Evolutionary conservation across 2,329 filamentous ascomycete genomes (phyloP), one percentile per base, ranked within the genome.

Genomic region (Metarhizium robertsii): DNA sequence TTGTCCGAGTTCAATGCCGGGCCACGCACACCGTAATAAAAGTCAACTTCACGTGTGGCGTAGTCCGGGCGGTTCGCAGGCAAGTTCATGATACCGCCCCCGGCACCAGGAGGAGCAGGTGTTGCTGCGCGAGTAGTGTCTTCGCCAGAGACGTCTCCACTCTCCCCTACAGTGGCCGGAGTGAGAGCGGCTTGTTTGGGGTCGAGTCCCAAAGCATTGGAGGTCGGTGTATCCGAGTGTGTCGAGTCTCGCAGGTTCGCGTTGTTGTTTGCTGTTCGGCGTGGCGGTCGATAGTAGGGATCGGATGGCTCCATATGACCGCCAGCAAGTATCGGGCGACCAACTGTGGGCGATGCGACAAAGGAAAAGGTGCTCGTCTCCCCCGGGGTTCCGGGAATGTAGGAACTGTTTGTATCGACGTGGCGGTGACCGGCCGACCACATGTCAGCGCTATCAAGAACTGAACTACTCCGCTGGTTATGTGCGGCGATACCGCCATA

Each of bases 11-110:
- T 92, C 13, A 97, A 74, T 1, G 92, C 90, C 20, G 91, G 90
- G 0, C 94, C 94, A 38, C 94, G 84, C 18, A 95, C 88, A 10
- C 91, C 88, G 65, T 99, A 97, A 71, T 97, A 97, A 65, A 96
- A 96, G 69, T 99, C 94, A 0, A 95, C 90, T 70, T 99, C 94
- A 55, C 94, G 86, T 1, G 92, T 94, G 2, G 92, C 87, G 66
- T 97, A 97, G 66, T 99, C 92, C 1, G 88, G 86, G 50, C 84
- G 79, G 25, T 83, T 85, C 1, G 77, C 73, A 40, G 80, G 75
- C 38, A 79, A 69, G 56, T 54, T 59, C 56, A 60, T 55, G 29
- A 46, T 30, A 10, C 72, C 68, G 34, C 70, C 58, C 20, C 65
- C 62, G 7, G 61, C 62, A 42, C 61, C 62, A 48, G 71, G 62